phyloP scores from a whole-genome alignment of 768 basidiomycete species.

The Cytidiella melzeri region DNA sequence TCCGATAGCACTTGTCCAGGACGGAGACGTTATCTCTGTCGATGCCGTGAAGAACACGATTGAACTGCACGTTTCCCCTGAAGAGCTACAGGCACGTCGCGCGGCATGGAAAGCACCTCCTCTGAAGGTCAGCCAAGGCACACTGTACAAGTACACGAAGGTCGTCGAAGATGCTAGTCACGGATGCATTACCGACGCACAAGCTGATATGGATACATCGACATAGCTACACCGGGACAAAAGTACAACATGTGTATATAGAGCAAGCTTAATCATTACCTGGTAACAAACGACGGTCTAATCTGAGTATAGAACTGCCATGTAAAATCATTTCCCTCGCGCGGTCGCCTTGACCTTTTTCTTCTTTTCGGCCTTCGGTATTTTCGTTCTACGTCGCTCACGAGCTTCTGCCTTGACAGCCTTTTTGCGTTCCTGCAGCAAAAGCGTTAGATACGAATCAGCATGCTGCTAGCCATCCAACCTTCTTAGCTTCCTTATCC shows the following conservation, averaged over 20 bases:
- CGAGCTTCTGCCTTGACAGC: conserved; percentile 79
- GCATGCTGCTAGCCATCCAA: conserved; percentile 20
- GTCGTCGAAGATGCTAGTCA: conserved; percentile 85
- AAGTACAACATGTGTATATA: neutral
- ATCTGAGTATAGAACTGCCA: neutral
- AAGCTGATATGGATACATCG: conserved; percentile 12
- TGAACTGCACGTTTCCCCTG: conserved; percentile 66
- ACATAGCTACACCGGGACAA: neutral
- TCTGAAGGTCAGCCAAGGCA: conserved; percentile 76
- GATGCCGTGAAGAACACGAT: conserved; percentile 86
- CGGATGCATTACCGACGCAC: conserved; percentile 89
- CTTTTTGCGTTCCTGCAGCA: conserved; percentile 81
- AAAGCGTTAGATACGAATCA: conserved; percentile 8
- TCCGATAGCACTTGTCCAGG: conserved; percentile 83
- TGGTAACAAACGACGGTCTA: too few species aligned
- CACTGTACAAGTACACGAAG: conserved; percentile 86
- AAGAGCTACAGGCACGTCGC: conserved; percentile 71
- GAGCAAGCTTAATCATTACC: neutral
- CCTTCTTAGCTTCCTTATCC: conserved; percentile 89
- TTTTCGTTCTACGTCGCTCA: conserved; percentile 87
- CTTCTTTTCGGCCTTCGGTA: conserved; percentile 95
- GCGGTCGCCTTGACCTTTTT: conserved; percentile 57
- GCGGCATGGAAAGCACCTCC: conserved; percentile 78
- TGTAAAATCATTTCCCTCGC: conserved; percentile 15
- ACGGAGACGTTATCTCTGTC: conserved; percentile 83